Conservation (phyloP, 106 monocot species). For the Dactylorhiza incarnata region DNA sequence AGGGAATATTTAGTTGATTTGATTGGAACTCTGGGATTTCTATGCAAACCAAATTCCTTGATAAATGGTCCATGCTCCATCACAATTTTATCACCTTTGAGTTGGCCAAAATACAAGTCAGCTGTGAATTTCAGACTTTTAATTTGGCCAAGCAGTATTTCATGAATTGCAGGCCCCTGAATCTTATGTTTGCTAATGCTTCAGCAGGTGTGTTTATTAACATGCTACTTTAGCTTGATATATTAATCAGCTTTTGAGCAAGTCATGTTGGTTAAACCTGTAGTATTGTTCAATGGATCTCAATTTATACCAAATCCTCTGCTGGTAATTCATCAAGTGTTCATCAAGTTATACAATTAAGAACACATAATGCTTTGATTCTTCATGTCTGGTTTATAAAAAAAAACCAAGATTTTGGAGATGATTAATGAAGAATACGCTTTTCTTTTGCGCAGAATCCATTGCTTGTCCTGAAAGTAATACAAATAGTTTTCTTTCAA, state of each 20-base stretch:
- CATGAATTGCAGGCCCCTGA: slow-evolving; percentile 71
- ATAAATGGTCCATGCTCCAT: slow-evolving; percentile 82
- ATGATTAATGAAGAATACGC: background rate
- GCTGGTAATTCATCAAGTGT: background rate
- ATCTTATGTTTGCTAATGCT: slow-evolving; percentile 59
- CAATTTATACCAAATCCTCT: background rate
- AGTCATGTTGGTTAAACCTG: background rate
- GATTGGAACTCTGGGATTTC: slow-evolving; percentile 57
- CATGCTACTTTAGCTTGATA: background rate
- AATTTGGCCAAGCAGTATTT: slow-evolving; percentile 92
- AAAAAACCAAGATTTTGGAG: background rate
- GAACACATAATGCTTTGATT: background rate
- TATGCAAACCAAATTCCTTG: slow-evolving; percentile 76
- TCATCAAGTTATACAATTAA: background rate
- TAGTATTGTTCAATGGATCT: background rate
- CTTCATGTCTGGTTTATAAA: background rate
- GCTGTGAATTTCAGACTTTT: slow-evolving; percentile 56
- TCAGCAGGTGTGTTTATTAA: slow-evolving; percentile 28
- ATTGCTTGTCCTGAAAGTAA: slow-evolving; percentile 28
- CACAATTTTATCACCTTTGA: slow-evolving; percentile 78
- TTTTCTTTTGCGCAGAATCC: slow-evolving; percentile 19
- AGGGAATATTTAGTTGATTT: slow-evolving; percentile 97
- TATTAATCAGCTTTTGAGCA: background rate
- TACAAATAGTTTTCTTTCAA: slow-evolving; percentile 18
- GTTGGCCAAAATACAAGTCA: slow-evolving; percentile 62